Evolutionary conservation across 1,139 yeast genomes (phyloP).

Genomic region (Pichia sp.): DNA sequence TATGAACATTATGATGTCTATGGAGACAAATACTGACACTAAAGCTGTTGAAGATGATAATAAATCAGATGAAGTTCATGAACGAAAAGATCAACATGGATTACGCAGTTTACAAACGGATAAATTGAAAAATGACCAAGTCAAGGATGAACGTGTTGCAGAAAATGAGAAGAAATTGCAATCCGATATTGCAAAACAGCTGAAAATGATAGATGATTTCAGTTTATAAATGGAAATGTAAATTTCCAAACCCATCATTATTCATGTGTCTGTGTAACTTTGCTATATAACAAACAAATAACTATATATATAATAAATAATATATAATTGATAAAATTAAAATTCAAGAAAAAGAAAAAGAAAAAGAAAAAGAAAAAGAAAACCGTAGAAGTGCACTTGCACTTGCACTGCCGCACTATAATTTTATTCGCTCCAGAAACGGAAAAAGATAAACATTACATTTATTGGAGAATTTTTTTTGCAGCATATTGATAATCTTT

Average conservation of each 20-base stretch:
- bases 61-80: slow-evolving; percentile 16
- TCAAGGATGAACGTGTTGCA: slow-evolving; percentile 41
- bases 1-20: slow-evolving; percentile 27
- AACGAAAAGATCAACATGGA: slow-evolving; percentile 21
- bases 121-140: slow-evolving; percentile 28
- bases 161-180: slow-evolving; percentile 42
- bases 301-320: too few relatives aligned
- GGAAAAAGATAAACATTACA: slow-evolving; percentile 1
- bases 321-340: too few relatives aligned
- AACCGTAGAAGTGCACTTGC: too few relatives aligned
- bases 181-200: slow-evolving; percentile 47
- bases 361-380: too few relatives aligned
- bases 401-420: background rate
- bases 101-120: slow-evolving; percentile 23
- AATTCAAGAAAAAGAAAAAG: too few relatives aligned
- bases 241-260: too few relatives aligned
- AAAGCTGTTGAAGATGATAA: slow-evolving; percentile 15
- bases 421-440: background rate
- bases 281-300: too few relatives aligned
- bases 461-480: too few relatives aligned
- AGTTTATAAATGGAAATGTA: slow-evolving; percentile 2
- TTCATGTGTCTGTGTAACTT: too few relatives aligned
- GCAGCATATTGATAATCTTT: too few relatives aligned
- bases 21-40: slow-evolving; percentile 15
- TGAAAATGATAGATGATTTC: slow-evolving; percentile 41